Conservation (phyloP, 2,329 filamentous ascomycete genomes). For the Cladosporium sphaerospermum region DNA sequence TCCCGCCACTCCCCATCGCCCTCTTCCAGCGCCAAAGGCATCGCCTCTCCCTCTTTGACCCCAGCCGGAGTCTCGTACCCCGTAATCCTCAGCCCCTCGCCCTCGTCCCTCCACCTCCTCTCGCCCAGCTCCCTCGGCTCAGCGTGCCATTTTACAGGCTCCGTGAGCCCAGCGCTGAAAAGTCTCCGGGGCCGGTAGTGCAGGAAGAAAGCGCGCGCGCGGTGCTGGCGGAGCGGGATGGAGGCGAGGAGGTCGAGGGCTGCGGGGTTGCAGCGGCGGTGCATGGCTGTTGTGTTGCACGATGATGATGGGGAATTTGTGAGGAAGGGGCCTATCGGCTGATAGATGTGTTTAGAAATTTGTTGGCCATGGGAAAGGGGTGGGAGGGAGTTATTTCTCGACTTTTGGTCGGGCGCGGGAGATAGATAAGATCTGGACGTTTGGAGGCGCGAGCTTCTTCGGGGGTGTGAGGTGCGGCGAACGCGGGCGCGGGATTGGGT, state of each 20-base stretch:
- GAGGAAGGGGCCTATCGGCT: too few species aligned
- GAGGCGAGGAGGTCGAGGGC: slow-evolving; percentile 19
- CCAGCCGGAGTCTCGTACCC: background rate
- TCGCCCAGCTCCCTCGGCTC: slow-evolving; percentile 1
- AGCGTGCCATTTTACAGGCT: background rate
- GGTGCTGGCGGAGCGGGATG: slow-evolving; percentile 17
- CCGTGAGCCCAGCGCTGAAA: background rate
- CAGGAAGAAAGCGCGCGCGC: slow-evolving; percentile 13
- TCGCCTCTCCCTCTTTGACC: background rate
- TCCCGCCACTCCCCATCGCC: slow-evolving; percentile 9
- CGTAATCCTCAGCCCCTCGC: slow-evolving; percentile 6
- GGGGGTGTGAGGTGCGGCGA: too few species aligned
- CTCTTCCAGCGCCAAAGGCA: slow-evolving; percentile 1
- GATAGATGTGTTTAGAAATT: too few species aligned
- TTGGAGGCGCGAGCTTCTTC: too few species aligned
- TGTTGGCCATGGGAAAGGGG: too few species aligned
- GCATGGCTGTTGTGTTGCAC: background rate
- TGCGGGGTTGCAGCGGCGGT: background rate
- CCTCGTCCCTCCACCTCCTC: slow-evolving; percentile 8
- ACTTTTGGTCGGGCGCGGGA: too few species aligned
- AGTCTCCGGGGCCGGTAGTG: background rate
- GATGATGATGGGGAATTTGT: too few species aligned
- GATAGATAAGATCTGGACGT: too few species aligned
- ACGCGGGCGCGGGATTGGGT: too few species aligned
- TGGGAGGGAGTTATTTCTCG: too few species aligned